Conservation (phyloP, 2,329 filamentous ascomycete species). For the Penicillium sp. region DNA sequence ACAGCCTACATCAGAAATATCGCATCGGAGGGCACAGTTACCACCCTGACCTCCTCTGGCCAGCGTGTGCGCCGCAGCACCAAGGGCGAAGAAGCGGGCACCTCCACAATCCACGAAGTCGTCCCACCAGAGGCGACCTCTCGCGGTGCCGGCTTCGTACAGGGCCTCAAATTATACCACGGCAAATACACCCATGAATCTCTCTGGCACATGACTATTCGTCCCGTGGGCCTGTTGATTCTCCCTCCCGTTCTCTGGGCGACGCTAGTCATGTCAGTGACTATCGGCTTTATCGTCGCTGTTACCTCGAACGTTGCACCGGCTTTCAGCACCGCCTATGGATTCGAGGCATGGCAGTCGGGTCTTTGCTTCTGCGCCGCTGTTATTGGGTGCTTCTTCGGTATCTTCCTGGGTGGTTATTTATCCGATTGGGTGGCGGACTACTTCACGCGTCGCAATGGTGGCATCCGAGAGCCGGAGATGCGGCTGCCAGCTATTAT, state of each 20-base stretch:
- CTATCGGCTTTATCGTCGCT: constrained; percentile 32
- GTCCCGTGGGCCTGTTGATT: constrained; percentile 17
- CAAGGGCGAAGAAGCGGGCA: constrained; percentile 1
- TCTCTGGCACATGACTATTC: constrained; percentile 17
- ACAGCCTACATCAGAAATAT: constrained; percentile 11
- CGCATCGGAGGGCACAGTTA: not conserved
- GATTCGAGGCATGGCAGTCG: constrained; percentile 35
- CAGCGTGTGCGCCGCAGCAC: not conserved
- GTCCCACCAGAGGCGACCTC: not conserved
- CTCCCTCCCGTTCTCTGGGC: constrained; percentile 22
- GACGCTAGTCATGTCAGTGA: constrained; percentile 22
- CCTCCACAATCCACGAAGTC: constrained; percentile 4
- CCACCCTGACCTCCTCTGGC: constrained; percentile 7
- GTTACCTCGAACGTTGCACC: constrained; percentile 22
- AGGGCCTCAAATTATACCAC: constrained; percentile 13
- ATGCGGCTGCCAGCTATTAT: constrained; percentile 27
- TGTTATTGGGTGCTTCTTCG: constrained; percentile 26
- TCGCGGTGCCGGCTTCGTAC: not conserved
- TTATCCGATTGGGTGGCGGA: constrained; percentile 37
- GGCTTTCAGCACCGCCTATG: constrained; percentile 24
- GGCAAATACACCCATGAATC: constrained; percentile 38
- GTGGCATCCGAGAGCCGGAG: constrained; percentile 38
- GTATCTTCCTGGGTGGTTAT: constrained; percentile 54
- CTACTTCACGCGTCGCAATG: constrained; percentile 29
- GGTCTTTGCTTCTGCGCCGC: constrained; percentile 54